Evolutionary conservation across 345 rosid genomes (phyloP).

Genomic region (Camelina hispida): DNA sequence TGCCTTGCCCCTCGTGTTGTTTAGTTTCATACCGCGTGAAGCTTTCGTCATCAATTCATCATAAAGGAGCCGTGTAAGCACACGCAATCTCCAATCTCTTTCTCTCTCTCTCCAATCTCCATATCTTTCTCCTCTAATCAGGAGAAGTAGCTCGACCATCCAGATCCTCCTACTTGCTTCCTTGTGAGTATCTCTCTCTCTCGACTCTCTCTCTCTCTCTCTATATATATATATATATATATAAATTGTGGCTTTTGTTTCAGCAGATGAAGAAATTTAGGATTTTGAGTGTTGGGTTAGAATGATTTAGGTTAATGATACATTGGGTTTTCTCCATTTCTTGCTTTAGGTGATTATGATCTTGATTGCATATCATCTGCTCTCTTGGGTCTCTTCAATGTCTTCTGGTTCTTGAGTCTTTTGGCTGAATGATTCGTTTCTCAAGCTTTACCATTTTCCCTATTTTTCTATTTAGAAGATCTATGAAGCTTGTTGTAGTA

Average conservation of each 20-base stretch:
- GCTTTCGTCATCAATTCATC: constrained; percentile 46
- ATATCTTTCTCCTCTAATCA: constrained; percentile 34
- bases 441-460: constrained; percentile 18
- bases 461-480: background rate
- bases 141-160: constrained; percentile 40
- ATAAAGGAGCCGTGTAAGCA: constrained; percentile 36
- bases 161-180: constrained; percentile 49
- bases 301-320: constrained; percentile 46
- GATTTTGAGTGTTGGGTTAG: constrained; percentile 14
- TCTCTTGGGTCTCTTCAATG: constrained; percentile 3
- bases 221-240: too few relatives aligned
- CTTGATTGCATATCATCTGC: background rate
- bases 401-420: constrained; percentile 1
- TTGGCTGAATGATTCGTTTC: background rate
- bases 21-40: constrained; percentile 39
- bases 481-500: background rate
- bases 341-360: constrained; percentile 10
- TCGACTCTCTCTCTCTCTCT: background rate
- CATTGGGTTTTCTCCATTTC: constrained; percentile 2
- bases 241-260: background rate
- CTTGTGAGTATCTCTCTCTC: constrained; percentile 47
- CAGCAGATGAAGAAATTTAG: background rate
- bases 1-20: constrained; percentile 28
- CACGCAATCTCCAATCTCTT: constrained; percentile 53
- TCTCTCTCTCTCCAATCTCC: constrained; percentile 41